Percentiles rank a stretch among this genome's conserved stretches.
phyloP scores from a whole-genome alignment of 2,329 filamentous ascomycete species.

The Cordyceps javanica region DNA sequence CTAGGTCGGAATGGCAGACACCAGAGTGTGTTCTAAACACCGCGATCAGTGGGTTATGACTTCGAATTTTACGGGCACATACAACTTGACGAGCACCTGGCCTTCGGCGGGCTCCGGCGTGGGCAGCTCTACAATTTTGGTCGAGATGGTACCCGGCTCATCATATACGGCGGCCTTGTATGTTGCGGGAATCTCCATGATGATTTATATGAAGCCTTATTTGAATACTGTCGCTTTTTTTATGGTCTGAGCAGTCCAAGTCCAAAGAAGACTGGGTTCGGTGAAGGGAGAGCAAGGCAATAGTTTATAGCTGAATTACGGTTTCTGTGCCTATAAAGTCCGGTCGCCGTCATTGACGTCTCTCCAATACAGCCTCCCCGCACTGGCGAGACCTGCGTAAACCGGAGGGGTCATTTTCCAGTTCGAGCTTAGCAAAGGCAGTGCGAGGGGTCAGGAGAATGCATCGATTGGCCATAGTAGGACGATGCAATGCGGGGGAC shows the following conservation, averaged over 20 bases:
- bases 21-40: conserved; percentile 19
- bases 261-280: not conserved
- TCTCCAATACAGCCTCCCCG: too few species aligned
- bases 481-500: too few species aligned
- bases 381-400: too few species aligned
- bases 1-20: conserved; percentile 22
- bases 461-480: too few species aligned
- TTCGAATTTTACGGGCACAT: not conserved
- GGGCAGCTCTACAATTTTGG: conserved; percentile 20
- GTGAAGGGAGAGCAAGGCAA: too few species aligned
- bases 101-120: conserved; percentile 20
- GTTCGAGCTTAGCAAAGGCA: too few species aligned
- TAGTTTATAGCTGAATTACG: not conserved
- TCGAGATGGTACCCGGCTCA: conserved; percentile 22
- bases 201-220: not conserved
- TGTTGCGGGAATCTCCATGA: conserved; percentile 7
- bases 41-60: not conserved
- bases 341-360: not conserved
- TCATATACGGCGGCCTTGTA: conserved; percentile 20
- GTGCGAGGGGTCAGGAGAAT: too few species aligned
- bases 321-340: not conserved
- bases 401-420: too few species aligned
- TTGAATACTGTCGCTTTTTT: not conserved
- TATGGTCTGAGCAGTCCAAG: not conserved
- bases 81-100: conserved; percentile 21